Conservation (phyloP, 179 eudicot genomes). For the Spinacia oleracea region DNA sequence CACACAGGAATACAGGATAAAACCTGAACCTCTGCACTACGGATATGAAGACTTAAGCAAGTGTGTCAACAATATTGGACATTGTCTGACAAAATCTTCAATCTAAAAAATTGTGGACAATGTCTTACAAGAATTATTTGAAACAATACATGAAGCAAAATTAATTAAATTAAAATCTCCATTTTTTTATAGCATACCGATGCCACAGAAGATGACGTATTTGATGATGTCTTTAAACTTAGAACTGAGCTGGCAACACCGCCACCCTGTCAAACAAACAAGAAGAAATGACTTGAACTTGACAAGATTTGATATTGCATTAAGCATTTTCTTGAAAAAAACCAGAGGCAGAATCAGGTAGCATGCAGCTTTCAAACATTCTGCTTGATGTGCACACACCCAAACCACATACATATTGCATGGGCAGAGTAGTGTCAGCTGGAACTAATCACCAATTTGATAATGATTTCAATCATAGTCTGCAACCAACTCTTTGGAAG, state of each 20-base stretch:
- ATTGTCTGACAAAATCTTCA: conserved; percentile 6
- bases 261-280: conserved; percentile 61
- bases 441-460: not conserved
- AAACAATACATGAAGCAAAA: not conserved
- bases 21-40: not conserved
- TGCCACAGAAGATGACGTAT: conserved; percentile 48
- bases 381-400: not conserved
- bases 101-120: not conserved
- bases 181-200: conserved; percentile 48
- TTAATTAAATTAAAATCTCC: not conserved
- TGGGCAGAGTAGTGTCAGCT: not conserved
- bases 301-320: not conserved
- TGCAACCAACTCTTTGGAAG: not conserved
- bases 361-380: not conserved
- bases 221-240: conserved; percentile 61
- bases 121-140: not conserved
- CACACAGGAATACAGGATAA: not conserved
- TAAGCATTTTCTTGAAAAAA: not conserved
- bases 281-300: conserved; percentile 8
- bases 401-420: not conserved
- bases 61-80: not conserved
- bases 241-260: conserved; percentile 52
- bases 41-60: not conserved
- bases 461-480: not conserved
- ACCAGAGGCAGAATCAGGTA: not conserved